Base-by-base conservation (phyloP, 1,284 basidiomycete genomes). In the Ceratobasidium sp. region DNA sequence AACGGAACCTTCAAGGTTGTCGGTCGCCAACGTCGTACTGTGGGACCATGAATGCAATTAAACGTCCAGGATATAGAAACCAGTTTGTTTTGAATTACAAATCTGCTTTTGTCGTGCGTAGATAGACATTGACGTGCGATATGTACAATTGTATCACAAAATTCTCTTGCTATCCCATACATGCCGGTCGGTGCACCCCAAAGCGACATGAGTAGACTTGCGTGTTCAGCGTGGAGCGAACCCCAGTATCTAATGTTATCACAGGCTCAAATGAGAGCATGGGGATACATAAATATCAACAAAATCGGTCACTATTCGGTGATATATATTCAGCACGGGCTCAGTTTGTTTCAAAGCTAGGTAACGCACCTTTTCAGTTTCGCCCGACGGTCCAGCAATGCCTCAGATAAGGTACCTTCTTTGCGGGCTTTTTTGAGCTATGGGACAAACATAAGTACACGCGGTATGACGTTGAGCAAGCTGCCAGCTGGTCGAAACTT, bases 321-420 rank as follows among this genome's bases (percentile, higher is more conserved):
- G 26, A 32, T 7, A 14, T 11, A 28, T 11, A 32, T 38, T 58
- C 8, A 58, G 26, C 26, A 9, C 18, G 18, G 32, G 32, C 32
- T n/a, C n/a, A n/a, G n/a, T n/a, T 9, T 46, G 23, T 41, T 13
- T 30, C 26, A 28, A 32, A 41, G 43, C 21, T 21, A 30, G 46
- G 18, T 44, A 44, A 82, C 85, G 57, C 73, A 93, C 95, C 95
- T 97, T 83, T 98, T 98, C 74, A 98, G 85, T 80, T 97, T 97
- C 7, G 93, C 85, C 72, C 96, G 86, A 32, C 95, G 87, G 78
- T 98, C 94, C 57, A 98, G 85, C 82, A 98, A 82, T 2, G 93
- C 93, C 81, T 98, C 96, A 0, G 93, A 90, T 18, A 98, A 80
- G 43, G 92, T 87, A 1, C 96, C 96, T 76, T 98, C 94, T 80